Evolutionary conservation across 495 filamentous ascomycete genomes (phyloP).

Genomic region (Evansstolkia leycettana): DNA sequence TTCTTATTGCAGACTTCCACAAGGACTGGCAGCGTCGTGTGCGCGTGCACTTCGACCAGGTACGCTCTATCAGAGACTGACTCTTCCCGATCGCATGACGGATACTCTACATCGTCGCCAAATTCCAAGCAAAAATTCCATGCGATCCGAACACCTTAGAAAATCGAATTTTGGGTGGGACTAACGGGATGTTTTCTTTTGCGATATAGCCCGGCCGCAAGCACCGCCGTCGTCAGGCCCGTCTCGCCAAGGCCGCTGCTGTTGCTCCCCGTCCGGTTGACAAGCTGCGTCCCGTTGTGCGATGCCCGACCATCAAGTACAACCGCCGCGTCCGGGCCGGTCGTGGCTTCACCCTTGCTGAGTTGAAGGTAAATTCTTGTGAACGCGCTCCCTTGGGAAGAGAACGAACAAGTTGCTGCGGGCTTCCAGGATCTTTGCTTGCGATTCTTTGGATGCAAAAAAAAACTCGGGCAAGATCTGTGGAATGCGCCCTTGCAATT

Average conservation of each 20-base stretch:
- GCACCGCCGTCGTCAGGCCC: constrained; percentile 76
- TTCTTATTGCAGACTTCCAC: constrained; percentile 70
- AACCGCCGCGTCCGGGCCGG: constrained; percentile 95
- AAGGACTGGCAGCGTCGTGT: constrained; percentile 99
- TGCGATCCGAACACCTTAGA: background rate
- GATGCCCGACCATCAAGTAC: constrained; percentile 93
- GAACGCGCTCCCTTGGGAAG: background rate
- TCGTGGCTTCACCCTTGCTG: constrained; percentile 90
- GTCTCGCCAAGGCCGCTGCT: constrained; percentile 81
- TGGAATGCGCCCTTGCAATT: background rate
- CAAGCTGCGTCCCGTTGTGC: constrained; percentile 88
- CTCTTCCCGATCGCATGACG: too few species aligned
- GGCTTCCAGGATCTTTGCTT: background rate
- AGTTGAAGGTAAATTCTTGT: constrained; percentile 73
- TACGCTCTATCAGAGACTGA: constrained; percentile 28
- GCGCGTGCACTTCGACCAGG: constrained; percentile 98
- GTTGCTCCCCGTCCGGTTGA: constrained; percentile 95
- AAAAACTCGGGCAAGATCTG: background rate
- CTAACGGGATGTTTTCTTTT: constrained; percentile 17
- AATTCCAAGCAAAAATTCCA: constrained; percentile 3
- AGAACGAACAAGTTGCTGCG: background rate
- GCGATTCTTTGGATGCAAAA: background rate
- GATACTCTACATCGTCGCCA: too few species aligned
- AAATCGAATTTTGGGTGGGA: constrained; percentile 7
- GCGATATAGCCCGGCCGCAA: constrained; percentile 78